These are phyloP conservation scores for Boletus sp. DNA, from an alignment of 768 basidiomycete genomes.

Conservation along the genomic window DNA sequence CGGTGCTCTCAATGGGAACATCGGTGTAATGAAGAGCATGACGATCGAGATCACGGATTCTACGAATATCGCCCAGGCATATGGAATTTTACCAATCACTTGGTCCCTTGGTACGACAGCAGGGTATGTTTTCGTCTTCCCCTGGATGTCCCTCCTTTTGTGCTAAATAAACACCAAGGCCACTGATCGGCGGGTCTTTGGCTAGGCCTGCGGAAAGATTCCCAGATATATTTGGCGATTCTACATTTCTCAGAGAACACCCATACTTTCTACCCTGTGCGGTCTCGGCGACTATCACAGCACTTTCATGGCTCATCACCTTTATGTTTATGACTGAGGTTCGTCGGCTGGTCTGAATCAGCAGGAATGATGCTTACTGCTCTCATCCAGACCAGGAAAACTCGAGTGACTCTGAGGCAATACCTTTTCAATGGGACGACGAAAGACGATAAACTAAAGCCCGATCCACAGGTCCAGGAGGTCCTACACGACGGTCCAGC, in stretches of 20 bases:
- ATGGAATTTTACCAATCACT: slow-evolving; percentile 55
- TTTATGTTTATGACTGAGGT: slow-evolving; percentile 58
- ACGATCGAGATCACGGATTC: slow-evolving; percentile 41
- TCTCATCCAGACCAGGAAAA: slow-evolving; percentile 15
- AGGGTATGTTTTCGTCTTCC: slow-evolving; percentile 35
- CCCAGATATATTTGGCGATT: slow-evolving; percentile 55
- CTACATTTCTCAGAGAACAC: slow-evolving; percentile 56
- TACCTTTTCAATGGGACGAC: slow-evolving; percentile 14
- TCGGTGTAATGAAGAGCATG: slow-evolving; percentile 49
- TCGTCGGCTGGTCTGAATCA: not conserved
- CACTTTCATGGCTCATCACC: slow-evolving; percentile 48
- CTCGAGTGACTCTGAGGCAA: slow-evolving; percentile 12
- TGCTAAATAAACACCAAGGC: slow-evolving; percentile 39
- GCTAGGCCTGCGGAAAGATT: slow-evolving; percentile 67
- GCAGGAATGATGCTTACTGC: not conserved
- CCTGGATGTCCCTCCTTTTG: not conserved
- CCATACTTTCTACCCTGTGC: slow-evolving; percentile 77
- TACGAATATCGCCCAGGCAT: slow-evolving; percentile 39
- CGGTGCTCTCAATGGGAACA: slow-evolving; percentile 56
- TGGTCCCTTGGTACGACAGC: slow-evolving; percentile 44
- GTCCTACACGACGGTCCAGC: not conserved
- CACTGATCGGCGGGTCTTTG: slow-evolving; percentile 65
- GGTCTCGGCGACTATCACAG: slow-evolving; percentile 55
- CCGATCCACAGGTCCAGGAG: not conserved
- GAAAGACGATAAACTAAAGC: not conserved